Evolutionary conservation across 1,284 basidiomycete genomes (phyloP), one percentile per base, ranked within the genome.

Genomic region (Ganoderma sinense): DNA sequence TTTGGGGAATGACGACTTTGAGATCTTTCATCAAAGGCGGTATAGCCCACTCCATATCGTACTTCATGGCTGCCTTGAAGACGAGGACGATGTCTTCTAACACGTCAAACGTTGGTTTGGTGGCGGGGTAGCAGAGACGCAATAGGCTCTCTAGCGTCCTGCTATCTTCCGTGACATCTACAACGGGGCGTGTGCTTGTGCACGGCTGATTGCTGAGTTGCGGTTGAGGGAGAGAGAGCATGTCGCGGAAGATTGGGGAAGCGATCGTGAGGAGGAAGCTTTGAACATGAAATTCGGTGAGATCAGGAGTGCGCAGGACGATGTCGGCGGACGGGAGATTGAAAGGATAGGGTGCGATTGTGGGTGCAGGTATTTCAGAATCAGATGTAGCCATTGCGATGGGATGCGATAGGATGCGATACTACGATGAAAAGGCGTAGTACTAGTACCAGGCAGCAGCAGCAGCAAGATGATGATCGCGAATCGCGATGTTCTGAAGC

Each of bases 41-140:
- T 13, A 41, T 41, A 41, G 40, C 40, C 53, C 55, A 64, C 41
- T 65, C 72, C 73, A 76, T 75, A 40, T 69, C 69, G 68, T 73
- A 76, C 67, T 74, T 75, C 14, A 65, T 39, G 18, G 72, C 71
- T 3, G 72, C 72, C n/a, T 66, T 36, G 40, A 73, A 63, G 5
- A 67, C 65, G 5, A 66, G 53, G n/a, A 64, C 67, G 14, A 68
- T 59, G n/a, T 68, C 67, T 14, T 62, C 61, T 16, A 48, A 26
- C 41, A 16, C 29, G 7, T 20, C 16, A 3, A 62, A 14, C 14
- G 6, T 31, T 13, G 62, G 26, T 13, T 73, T 69, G 4, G 73
- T 70, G 18, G 76, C 67, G 0, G 85, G 83, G 69, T 85, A 84
- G 63, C 82, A 82, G 61, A 83, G 76, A 29, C 79, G 78, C 60